A percentile compares a stretch with the other conserved stretches of the same genome.
These are phyloP conservation scores for Talaromyces ruber DNA, from an alignment of 495 filamentous ascomycete species.

Conservation along the genomic window DNA sequence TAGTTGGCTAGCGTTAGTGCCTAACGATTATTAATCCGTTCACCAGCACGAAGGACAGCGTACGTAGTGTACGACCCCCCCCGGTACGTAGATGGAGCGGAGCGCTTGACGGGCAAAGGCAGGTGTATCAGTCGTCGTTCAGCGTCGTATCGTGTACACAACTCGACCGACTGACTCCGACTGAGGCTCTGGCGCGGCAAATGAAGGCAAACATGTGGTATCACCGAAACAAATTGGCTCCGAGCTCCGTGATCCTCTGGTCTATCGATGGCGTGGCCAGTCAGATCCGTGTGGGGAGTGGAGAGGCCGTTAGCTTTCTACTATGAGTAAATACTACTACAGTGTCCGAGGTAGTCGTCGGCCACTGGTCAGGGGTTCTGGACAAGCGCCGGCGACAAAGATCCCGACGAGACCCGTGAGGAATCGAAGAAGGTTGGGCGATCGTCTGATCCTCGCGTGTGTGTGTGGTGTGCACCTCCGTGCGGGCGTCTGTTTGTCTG, in stretches of 20 bases:
- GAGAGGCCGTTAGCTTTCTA: not conserved
- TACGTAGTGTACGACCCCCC: not conserved
- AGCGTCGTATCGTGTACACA: not conserved
- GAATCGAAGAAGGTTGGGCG: not conserved
- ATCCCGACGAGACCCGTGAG: not conserved
- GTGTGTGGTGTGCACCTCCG: not conserved
- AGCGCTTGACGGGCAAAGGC: not conserved
- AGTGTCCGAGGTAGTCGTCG: no score
- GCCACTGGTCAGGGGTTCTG: not conserved
- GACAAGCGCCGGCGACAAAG: not conserved
- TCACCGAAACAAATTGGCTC: not conserved
- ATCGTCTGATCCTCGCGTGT: not conserved
- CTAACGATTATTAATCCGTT: not conserved
- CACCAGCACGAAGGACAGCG: not conserved
- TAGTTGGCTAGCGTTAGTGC: not conserved
- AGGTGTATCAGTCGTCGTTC: not conserved
- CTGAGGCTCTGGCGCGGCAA: not conserved
- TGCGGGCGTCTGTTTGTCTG: not conserved
- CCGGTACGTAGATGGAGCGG: not conserved
- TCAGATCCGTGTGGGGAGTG: not conserved
- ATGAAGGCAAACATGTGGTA: not conserved
- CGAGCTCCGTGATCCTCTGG: not conserved
- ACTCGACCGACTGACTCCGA: not conserved
- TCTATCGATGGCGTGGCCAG: no score
- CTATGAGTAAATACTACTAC: no score